Conservation (phyloP, 2,329 filamentous ascomycete species). For the Aureobasidium namibiae region DNA sequence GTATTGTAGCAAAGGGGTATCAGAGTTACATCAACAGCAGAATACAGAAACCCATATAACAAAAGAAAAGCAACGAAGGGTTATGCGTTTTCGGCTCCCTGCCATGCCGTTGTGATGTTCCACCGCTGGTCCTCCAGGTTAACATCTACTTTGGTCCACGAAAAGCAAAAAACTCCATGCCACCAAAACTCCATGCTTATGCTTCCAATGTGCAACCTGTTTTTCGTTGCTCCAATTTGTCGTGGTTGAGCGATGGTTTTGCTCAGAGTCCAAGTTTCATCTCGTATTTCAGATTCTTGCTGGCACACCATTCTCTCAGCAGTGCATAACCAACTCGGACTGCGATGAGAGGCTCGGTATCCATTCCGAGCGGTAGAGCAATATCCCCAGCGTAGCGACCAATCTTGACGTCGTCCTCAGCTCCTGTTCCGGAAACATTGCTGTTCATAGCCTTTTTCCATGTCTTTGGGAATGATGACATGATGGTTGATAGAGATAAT, state of each 20-base stretch:
- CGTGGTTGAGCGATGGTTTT: not conserved
- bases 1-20: not conserved
- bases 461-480: constrained; percentile 30
- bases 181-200: constrained; percentile 4
- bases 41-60: not conserved
- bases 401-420: constrained; percentile 19
- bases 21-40: not conserved
- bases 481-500: constrained; percentile 29
- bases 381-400: constrained; percentile 29
- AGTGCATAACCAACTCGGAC: constrained; percentile 36
- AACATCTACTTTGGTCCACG: not conserved
- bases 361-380: constrained; percentile 31
- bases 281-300: not conserved
- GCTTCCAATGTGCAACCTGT: not conserved
- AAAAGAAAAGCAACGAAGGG: not conserved
- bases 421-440: not conserved
- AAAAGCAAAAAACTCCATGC: not conserved
- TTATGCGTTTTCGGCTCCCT: not conserved
- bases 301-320: constrained; percentile 31
- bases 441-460: constrained; percentile 22
- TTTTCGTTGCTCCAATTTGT: not conserved
- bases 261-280: not conserved
- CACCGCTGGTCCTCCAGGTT: not conserved
- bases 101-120: not conserved
- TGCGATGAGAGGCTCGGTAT: constrained; percentile 36